A percentile compares a stretch with the other conserved stretches of the same genome.
Conservation (phyloP, 1,284 basidiomycete genomes). For the Apiotrichum gamsii region DNA sequence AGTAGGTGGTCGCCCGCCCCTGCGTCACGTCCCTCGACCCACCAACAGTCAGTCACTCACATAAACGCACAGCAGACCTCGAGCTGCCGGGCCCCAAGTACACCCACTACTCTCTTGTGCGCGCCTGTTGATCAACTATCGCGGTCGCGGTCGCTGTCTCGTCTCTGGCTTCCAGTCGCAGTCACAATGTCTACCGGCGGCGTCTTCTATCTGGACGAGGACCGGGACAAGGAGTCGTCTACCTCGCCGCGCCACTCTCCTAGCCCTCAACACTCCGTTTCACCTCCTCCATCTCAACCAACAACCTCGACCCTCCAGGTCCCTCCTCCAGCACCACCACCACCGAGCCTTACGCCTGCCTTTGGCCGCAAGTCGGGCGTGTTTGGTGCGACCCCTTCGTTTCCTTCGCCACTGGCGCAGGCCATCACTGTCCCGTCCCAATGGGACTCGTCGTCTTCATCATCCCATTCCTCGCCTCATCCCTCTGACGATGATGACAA, state of each 20-base stretch:
- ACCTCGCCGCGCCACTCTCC: constrained; percentile 21
- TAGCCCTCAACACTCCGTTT: background rate
- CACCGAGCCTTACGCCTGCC: constrained; percentile 15
- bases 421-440: constrained; percentile 39
- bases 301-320: background rate
- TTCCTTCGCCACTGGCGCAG: constrained; percentile 43
- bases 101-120: no score
- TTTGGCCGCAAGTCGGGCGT: constrained; percentile 34
- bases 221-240: constrained; percentile 25
- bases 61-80: no score
- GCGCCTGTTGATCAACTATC: no score
- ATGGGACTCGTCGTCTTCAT: constrained; percentile 37
- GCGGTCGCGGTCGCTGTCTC: no score
- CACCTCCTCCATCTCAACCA: background rate
- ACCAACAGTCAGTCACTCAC: no score
- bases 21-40: no score
- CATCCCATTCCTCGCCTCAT: constrained; percentile 27
- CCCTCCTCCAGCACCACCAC: background rate
- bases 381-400: constrained; percentile 44
- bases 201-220: constrained; percentile 42
- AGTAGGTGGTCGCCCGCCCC: no score
- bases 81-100: background rate
- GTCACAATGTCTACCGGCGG: constrained; percentile 15
- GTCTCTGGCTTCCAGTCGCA: no score
- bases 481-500: constrained; percentile 27